Base-by-base conservation (phyloP, 495 filamentous ascomycete genomes). In the Lindgomyces ingoldianus region DNA sequence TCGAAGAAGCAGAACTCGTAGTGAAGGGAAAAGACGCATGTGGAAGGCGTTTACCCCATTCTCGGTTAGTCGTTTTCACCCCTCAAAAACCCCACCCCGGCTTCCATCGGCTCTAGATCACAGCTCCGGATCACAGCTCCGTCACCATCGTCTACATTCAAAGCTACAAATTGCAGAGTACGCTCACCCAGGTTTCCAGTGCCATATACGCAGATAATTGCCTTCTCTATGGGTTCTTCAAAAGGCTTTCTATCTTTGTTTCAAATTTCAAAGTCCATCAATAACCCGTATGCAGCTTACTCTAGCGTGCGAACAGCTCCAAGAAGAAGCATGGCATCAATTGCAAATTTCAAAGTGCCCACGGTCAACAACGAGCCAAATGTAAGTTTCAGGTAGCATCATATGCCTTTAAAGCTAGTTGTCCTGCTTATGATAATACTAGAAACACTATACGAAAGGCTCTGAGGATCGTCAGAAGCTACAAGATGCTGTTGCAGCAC, bases 301-400 rank as follows among this genome's bases (percentile, higher is more conserved):
- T 22, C 53, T 33, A 42, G 29, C 49, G 26, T 42, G 25, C 46
- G 24, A 42, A 29, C 33, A 16, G 19, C 44, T 1, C 11, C 61
- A 46, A 64, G 47, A 51, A 50, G 65, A 60, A 67, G 50, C 29
- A 70, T 75, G 62, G 74, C 73, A 10, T 74, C 66, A 11, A 83
- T 92, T 51, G 91, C 91, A 39, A 80, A 84, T 47, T 98, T 97
- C 82, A 95, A 89, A 78, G 83, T 92, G 24, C 94, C 94, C 47
- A 87, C 85, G 64, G 83, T 96, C 59, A 81, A 87, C 69, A 98
- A 98, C 71, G 94, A 98, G 77, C 91, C 90, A 19, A 98, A 96
- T 73, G 94, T 96, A 79, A 73, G 90, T 80, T 46, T 33, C 26
- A 6, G 22, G 9, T 6, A 19, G 18, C 1, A 1, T 8, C 44